These are phyloP conservation scores for Alisma plantagoaquatica DNA, from an alignment of 106 monocot genomes.

Conservation along the genomic window DNA sequence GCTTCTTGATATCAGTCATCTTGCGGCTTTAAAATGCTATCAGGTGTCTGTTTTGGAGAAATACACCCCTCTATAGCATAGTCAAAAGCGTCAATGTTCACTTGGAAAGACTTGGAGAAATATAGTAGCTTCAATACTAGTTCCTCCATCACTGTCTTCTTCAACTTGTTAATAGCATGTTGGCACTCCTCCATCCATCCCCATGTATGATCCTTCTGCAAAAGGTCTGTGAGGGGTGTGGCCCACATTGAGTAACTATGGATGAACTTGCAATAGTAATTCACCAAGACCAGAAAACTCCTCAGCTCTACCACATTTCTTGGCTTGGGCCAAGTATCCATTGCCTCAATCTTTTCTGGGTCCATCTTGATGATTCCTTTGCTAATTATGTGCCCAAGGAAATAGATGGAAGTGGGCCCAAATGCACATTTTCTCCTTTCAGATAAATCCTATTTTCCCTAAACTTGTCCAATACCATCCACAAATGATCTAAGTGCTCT, in stretches of 20 bases:
- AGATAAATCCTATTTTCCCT: neutral
- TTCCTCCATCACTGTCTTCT: neutral
- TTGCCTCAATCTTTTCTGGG: neutral
- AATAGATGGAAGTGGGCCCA: neutral
- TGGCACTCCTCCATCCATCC: neutral
- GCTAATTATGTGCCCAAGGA: neutral
- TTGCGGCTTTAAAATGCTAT: neutral
- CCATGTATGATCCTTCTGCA: neutral
- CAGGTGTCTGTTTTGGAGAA: neutral
- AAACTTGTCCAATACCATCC: neutral
- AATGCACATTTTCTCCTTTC: neutral
- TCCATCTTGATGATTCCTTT: neutral
- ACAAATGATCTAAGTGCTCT: slow-evolving; percentile 3
- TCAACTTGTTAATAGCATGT: slow-evolving; percentile 2
- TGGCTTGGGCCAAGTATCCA: neutral
- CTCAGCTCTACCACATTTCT: neutral
- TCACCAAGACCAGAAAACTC: neutral
- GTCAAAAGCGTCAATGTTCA: neutral
- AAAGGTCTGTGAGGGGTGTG: neutral
- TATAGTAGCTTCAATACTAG: neutral
- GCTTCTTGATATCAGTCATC: neutral
- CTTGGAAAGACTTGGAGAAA: neutral
- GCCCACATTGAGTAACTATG: slow-evolving; percentile 1
- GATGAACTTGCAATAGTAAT: slow-evolving; percentile 9
- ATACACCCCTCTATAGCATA: neutral